These are phyloP conservation scores for Pythium phragmitis DNA, from an alignment of 352 stramenopile species.

Conservation along the genomic window DNA sequence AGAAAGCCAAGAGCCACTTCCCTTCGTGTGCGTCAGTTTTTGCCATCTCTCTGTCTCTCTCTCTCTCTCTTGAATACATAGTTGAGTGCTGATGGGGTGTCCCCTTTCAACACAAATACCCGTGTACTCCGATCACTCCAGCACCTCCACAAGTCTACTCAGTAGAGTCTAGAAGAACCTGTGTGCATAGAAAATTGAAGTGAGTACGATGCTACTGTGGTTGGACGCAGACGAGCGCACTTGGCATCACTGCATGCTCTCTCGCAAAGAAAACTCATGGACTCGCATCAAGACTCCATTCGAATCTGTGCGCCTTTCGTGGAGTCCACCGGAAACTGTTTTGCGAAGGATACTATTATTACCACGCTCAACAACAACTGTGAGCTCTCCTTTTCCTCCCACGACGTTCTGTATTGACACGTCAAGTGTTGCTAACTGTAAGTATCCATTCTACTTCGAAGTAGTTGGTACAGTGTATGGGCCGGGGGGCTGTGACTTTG, in stretches of 20 bases:
- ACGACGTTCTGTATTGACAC: too few relatives aligned
- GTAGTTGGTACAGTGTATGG: too few relatives aligned
- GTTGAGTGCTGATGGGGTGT: not conserved
- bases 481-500: too few relatives aligned
- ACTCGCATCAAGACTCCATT: not conserved
- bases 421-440: too few relatives aligned
- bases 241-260: not conserved
- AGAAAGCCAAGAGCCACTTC: not conserved
- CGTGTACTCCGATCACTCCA: too few relatives aligned
- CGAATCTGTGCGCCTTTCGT: too few relatives aligned
- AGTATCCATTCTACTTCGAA: too few relatives aligned
- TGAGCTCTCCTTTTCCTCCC: too few relatives aligned
- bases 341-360: too few relatives aligned
- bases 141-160: too few relatives aligned
- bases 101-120: not conserved
- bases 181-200: constrained; percentile 2
- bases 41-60: not conserved
- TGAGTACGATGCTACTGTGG: not conserved
- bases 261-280: not conserved
- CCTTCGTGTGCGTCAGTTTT: not conserved
- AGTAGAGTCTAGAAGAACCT: not conserved
- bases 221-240: not conserved
- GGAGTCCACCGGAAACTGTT: too few relatives aligned
- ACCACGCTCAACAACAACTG: too few relatives aligned
- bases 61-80: not conserved